A percentile compares a stretch with the other conserved stretches of the same genome.
Evolutionary conservation across 2,329 filamentous ascomycete species (phyloP).

Genomic region (Ramularia collo-cygni): DNA sequence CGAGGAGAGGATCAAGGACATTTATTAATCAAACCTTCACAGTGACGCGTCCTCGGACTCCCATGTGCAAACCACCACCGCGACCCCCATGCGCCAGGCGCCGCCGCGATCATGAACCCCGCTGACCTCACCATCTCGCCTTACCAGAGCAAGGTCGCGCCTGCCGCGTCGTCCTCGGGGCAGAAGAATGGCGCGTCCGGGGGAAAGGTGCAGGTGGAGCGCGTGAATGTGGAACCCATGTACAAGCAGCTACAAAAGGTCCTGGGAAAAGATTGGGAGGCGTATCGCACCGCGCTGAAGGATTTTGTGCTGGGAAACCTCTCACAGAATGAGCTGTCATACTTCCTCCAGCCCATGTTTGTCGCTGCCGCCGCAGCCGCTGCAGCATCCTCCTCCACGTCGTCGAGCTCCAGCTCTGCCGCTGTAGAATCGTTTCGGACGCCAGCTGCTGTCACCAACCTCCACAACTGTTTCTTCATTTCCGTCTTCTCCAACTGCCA

Average conservation of each 20-base stretch:
- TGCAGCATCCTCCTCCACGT: neutral
- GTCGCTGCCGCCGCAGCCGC: neutral
- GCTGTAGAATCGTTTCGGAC: neutral
- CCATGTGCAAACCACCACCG: neutral
- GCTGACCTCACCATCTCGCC: constrained; percentile 25
- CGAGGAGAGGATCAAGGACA: too few relatives aligned
- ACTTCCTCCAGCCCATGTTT: constrained; percentile 47
- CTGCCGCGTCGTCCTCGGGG: constrained; percentile 10
- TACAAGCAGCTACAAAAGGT: constrained; percentile 55
- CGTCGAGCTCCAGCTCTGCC: neutral
- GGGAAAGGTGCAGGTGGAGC: constrained; percentile 46
- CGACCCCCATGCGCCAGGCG: neutral
- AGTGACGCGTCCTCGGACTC: too few relatives aligned
- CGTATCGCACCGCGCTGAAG: constrained; percentile 53
- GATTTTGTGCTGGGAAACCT: constrained; percentile 53
- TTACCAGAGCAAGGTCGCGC: constrained; percentile 21
- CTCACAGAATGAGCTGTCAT: constrained; percentile 55
- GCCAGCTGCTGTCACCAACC: constrained; percentile 24
- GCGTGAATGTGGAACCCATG: constrained; percentile 56
- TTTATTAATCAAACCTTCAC: too few relatives aligned
- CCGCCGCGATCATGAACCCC: constrained; percentile 24
- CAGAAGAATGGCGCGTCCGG: constrained; percentile 37
- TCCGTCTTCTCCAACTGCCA: constrained; percentile 53
- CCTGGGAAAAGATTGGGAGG: constrained; percentile 53
- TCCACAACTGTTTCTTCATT: constrained; percentile 56